Conservation (phyloP, 2,329 filamentous ascomycete species). For the Microthyrium microscopicum region DNA sequence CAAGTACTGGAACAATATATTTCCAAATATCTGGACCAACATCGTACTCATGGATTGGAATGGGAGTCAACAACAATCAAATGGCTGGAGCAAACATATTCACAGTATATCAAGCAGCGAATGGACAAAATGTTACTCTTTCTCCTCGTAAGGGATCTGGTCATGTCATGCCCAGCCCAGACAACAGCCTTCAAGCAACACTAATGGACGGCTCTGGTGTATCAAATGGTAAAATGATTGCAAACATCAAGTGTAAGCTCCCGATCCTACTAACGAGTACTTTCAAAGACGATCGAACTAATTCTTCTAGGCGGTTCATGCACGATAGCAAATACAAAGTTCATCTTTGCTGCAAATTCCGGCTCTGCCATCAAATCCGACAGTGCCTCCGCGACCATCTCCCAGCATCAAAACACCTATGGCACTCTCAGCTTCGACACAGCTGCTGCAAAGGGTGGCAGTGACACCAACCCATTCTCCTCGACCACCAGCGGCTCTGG, state of each 20-base stretch:
- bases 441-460: conserved; percentile 29
- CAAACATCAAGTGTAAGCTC: conserved; percentile 37
- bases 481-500: conserved; percentile 8
- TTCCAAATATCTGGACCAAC: conserved; percentile 39
- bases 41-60: conserved; percentile 35
- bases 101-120: conserved; percentile 36
- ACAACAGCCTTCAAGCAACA: conserved; percentile 26
- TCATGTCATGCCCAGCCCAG: conserved; percentile 25
- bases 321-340: conserved; percentile 24
- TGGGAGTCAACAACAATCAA: conserved; percentile 37
- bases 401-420: conserved; percentile 25
- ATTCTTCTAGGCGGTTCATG: too few species aligned
- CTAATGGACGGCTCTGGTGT: conserved; percentile 39
- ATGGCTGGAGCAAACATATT: conserved; percentile 45
- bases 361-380: conserved; percentile 33
- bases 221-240: conserved; percentile 34
- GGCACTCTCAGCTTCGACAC: conserved; percentile 31
- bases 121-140: conserved; percentile 38
- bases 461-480: conserved; percentile 25
- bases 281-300: too few species aligned
- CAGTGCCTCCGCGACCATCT: conserved; percentile 25
- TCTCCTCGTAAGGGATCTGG: conserved; percentile 34
- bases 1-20: conserved; percentile 37
- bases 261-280: too few species aligned
- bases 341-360: conserved; percentile 33